Conservation (phyloP, 345 rosid species). For the Brassica nigra region DNA sequence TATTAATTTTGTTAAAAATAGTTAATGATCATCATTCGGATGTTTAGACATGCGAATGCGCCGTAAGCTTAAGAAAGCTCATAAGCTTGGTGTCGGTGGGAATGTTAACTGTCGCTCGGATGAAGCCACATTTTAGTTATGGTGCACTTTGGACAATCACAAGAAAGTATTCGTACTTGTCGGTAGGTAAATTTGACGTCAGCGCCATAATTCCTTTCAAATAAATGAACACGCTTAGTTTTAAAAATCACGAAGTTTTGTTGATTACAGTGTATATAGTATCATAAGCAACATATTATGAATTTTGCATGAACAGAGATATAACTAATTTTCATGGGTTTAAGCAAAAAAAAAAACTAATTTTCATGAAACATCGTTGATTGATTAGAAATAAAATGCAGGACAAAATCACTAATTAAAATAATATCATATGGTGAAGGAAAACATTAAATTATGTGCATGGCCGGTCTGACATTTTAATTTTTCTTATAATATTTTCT, state of each 20-base stretch:
- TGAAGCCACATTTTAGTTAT: constrained; percentile 19
- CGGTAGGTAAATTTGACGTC: constrained; percentile 29
- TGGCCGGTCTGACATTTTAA: no score
- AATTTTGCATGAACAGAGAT: neutral
- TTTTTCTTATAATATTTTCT: no score
- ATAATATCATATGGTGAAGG: no score
- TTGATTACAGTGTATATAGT: neutral
- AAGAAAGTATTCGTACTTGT: constrained; percentile 18
- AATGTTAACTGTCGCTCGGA: constrained; percentile 3
- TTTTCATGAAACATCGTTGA: neutral
- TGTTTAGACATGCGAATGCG: constrained; percentile 21
- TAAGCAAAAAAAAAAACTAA: neutral
- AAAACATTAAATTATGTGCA: no score
- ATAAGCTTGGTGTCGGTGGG: constrained; percentile 34
- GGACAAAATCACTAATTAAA: no score
- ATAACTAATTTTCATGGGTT: neutral
- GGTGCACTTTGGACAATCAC: constrained; percentile 1
- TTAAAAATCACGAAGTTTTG: neutral
- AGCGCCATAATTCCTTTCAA: neutral
- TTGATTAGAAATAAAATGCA: neutral
- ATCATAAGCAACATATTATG: neutral
- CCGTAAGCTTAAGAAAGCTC: constrained; percentile 15
- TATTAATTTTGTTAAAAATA: neutral
- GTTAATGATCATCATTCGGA: constrained; percentile 6
- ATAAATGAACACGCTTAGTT: neutral